Percentiles rank a stretch among this genome's conserved stretches.
These are phyloP conservation scores for Fusarium algeriense DNA, from an alignment of 2,329 filamentous ascomycete species.

Conservation along the genomic window DNA sequence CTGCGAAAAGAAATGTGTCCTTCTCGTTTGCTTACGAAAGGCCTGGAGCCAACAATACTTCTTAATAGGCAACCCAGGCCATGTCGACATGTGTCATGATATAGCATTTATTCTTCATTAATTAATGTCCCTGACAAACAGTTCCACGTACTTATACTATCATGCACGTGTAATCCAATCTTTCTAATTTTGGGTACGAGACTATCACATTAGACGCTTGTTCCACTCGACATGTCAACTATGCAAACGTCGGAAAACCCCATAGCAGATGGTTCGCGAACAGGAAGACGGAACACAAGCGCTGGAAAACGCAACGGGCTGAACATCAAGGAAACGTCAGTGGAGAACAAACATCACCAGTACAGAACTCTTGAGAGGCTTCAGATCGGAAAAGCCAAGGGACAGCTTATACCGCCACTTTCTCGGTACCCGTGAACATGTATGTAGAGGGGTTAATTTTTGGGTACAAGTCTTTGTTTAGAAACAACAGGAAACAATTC, in stretches of 20 bases:
- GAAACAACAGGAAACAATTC: constrained; percentile 26
- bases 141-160: constrained; percentile 18
- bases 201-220: constrained; percentile 12
- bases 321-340: constrained; percentile 2
- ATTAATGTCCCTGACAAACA: constrained; percentile 41
- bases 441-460: constrained; percentile 30
- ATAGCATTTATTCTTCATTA: constrained; percentile 50
- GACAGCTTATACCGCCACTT: constrained; percentile 8
- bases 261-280: neutral
- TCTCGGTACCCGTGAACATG: constrained; percentile 26
- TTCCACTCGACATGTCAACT: constrained; percentile 1
- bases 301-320: neutral
- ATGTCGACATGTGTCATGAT: constrained; percentile 49
- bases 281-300: neutral
- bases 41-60: constrained; percentile 35
- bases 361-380: constrained; percentile 3
- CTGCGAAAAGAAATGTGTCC: neutral
- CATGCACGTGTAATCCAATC: constrained; percentile 30
- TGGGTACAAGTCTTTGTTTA: constrained; percentile 17
- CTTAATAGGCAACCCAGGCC: constrained; percentile 40
- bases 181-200: constrained; percentile 26
- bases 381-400: constrained; percentile 1
- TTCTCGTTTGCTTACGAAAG: constrained; percentile 30
- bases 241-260: neutral
- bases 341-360: constrained; percentile 10